Evolutionary conservation across 208 protist genomes (phyloP).

Genomic region (Acanthamoeba quina): DNA sequence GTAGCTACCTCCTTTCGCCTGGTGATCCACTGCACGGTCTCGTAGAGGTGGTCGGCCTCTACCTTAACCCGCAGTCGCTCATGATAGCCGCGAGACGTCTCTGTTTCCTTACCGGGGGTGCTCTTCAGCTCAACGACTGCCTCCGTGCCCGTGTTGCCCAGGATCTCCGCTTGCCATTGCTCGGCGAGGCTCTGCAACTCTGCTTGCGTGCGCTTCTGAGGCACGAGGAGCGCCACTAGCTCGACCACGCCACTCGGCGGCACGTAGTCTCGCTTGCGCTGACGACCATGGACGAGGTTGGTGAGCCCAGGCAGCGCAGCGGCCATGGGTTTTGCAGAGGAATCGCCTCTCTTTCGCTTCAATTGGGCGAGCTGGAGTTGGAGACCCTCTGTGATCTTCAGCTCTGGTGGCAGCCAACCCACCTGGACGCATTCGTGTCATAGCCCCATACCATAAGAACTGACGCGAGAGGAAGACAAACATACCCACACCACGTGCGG

Average conservation of each 20-base stretch:
- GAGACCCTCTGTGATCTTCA: neutral
- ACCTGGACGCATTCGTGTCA: neutral
- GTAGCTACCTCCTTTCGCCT: neutral
- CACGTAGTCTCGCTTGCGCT: neutral
- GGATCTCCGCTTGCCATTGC: constrained; percentile 10
- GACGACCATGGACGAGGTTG: neutral
- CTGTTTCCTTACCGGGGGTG: neutral
- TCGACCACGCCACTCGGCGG: neutral
- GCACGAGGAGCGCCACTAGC: neutral
- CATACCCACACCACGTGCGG: constrained; percentile 29
- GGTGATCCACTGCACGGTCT: constrained; percentile 18
- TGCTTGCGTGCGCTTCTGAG: neutral
- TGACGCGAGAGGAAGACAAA: neutral
- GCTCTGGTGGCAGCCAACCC: neutral
- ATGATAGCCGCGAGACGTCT: neutral
- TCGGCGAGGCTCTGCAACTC: neutral
- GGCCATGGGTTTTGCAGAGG: neutral
- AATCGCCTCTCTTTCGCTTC: neutral
- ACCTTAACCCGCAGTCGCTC: constrained; percentile 19
- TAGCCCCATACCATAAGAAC: neutral
- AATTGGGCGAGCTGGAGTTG: neutral
- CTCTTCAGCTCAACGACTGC: neutral
- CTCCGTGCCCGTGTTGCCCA: neutral
- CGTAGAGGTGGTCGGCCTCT: neutral
- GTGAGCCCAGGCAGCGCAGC: neutral